Conservation (phyloP, 164 flowering plant species). For the Vitis rupestris region DNA sequence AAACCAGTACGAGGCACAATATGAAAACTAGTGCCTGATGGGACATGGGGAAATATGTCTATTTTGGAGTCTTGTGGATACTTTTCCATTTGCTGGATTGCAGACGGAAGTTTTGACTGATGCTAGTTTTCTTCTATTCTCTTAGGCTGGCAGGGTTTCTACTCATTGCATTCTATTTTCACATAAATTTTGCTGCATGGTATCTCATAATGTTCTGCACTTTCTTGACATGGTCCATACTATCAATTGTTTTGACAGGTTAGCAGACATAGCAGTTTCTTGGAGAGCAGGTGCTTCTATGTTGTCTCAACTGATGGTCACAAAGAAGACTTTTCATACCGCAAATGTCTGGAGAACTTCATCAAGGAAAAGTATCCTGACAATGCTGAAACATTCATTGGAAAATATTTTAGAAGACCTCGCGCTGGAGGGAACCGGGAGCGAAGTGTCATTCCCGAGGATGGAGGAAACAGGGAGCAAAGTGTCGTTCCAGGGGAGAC, state of each 20-base stretch:
- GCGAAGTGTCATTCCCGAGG: slow-evolving; percentile 4
- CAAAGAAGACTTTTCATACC: slow-evolving; percentile 68
- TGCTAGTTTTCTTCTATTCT: too few species aligned
- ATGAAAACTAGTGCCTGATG: too few species aligned
- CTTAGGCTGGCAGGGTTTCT: too few species aligned
- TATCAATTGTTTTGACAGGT: slow-evolving; percentile 47
- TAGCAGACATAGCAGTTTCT: slow-evolving; percentile 48
- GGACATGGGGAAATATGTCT: too few species aligned
- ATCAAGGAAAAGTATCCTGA: slow-evolving; percentile 61
- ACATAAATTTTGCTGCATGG: not conserved
- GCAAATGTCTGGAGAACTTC: slow-evolving; percentile 67
- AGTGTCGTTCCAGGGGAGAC: not conserved
- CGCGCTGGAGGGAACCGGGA: slow-evolving; percentile 20
- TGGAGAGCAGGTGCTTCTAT: slow-evolving; percentile 70
- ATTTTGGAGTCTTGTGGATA: too few species aligned
- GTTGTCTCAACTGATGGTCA: slow-evolving; percentile 57
- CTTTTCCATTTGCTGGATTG: too few species aligned
- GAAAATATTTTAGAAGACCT: slow-evolving; percentile 53
- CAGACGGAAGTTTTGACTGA: too few species aligned
- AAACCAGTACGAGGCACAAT: too few species aligned
- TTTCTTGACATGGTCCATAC: not conserved
- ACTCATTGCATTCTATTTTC: not conserved
- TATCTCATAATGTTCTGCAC: not conserved
- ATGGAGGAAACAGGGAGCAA: not conserved
- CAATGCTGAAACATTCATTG: slow-evolving; percentile 49